These are phyloP conservation scores for Xerophyta viscosa DNA, from an alignment of 106 monocot genomes.

Conservation along the genomic window DNA sequence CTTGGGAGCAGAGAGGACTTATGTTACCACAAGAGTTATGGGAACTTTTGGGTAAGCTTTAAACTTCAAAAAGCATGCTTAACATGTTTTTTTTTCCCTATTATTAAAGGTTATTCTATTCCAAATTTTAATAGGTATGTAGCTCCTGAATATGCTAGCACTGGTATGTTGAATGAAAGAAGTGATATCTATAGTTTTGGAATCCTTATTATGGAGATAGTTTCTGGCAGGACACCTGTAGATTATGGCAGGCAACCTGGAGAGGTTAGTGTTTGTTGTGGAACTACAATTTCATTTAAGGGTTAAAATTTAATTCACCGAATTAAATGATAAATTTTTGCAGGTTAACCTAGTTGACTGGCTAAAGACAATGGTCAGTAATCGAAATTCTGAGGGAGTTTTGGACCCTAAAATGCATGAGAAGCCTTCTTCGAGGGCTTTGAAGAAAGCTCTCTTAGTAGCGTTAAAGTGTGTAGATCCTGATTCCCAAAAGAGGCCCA, in stretches of 20 bases:
- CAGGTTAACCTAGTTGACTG: conserved; percentile 46
- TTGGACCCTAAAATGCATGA: conserved; percentile 28
- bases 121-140: conserved; percentile 4
- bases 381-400: conserved; percentile 31
- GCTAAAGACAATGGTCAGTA: conserved; percentile 35
- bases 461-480: conserved; percentile 36
- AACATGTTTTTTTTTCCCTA: too few relatives aligned
- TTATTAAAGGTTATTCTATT: too few relatives aligned
- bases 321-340: not conserved
- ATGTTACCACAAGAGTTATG: conserved; percentile 14
- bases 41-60: conserved; percentile 12
- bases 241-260: conserved; percentile 19
- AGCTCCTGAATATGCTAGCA: conserved; percentile 21
- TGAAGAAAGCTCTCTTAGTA: conserved; percentile 26
- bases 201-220: conserved; percentile 20
- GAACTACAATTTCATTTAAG: too few relatives aligned
- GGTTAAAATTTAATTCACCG: too few relatives aligned
- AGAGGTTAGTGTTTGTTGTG: conserved; percentile 7
- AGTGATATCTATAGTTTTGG: conserved; percentile 30
- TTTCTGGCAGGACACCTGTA: conserved; percentile 16
- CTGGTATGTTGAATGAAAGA: conserved; percentile 26
- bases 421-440: conserved; percentile 28
- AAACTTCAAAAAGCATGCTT: too few relatives aligned
- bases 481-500: conserved; percentile 31
- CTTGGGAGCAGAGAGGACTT: conserved; percentile 12